phyloP scores from a whole-genome alignment of 345 rosid genomes.

The Rhodamnia argentea region DNA sequence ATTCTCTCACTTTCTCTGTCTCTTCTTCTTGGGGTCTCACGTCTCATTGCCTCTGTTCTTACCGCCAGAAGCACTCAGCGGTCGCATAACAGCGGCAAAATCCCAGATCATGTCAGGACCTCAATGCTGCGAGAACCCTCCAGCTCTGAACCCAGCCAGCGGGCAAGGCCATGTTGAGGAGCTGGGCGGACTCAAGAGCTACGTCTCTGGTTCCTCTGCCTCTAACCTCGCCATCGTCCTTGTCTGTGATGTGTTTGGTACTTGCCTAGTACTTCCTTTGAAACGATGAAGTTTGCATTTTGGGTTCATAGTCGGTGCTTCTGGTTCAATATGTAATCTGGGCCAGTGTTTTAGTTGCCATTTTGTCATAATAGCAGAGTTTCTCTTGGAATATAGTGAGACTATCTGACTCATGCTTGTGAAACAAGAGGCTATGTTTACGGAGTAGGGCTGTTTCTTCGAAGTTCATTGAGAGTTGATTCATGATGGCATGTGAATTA shows the following conservation, averaged over 20 bases:
- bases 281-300: background rate
- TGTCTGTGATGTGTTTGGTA: slow-evolving; percentile 45
- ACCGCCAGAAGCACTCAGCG: background rate
- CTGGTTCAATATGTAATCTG: background rate
- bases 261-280: background rate
- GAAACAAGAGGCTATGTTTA: background rate
- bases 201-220: slow-evolving; percentile 45
- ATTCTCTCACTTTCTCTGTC: background rate
- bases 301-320: background rate
- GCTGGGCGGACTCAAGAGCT: slow-evolving; percentile 48
- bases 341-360: background rate
- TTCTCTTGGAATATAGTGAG: background rate
- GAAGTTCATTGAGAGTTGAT: slow-evolving; percentile 2
- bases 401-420: background rate
- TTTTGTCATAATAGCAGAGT: background rate
- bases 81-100: background rate
- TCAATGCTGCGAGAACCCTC: slow-evolving; percentile 77
- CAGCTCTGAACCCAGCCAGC: slow-evolving; percentile 25
- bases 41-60: background rate
- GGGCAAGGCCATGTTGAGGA: slow-evolving; percentile 58
- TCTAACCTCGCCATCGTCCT: slow-evolving; percentile 56
- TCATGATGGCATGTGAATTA: background rate
- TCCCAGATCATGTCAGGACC: slow-evolving; percentile 43
- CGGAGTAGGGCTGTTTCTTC: background rate
- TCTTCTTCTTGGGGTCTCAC: background rate